These are phyloP conservation scores for Tympanopsis confertula DNA, from an alignment of 2,329 filamentous ascomycete species.

Conservation along the genomic window DNA sequence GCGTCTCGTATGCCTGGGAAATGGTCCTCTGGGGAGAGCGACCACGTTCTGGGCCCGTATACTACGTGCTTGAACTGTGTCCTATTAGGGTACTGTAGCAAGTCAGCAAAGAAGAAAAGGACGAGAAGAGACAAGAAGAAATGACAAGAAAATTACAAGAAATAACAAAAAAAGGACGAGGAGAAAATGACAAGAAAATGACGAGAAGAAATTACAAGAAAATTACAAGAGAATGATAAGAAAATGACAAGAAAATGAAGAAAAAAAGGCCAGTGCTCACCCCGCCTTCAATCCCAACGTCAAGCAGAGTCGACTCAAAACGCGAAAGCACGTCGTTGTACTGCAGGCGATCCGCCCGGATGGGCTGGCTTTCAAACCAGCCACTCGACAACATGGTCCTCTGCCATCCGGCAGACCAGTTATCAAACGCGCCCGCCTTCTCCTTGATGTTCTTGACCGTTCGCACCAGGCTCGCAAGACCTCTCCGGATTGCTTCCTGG, in stretches of 20 bases:
- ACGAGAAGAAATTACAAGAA: constrained; percentile 3
- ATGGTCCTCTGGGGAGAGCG: constrained; percentile 50
- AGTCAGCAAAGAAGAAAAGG: background rate
- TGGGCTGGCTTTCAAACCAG: constrained; percentile 61
- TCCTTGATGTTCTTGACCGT: constrained; percentile 42
- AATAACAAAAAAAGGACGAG: background rate
- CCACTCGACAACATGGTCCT: constrained; percentile 56
- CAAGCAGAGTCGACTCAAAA: constrained; percentile 76
- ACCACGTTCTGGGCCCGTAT: constrained; percentile 73
- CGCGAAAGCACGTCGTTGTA: constrained; percentile 70
- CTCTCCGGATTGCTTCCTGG: constrained; percentile 46
- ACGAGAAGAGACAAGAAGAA: background rate
- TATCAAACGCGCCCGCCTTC: constrained; percentile 53
- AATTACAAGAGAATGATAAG: too few relatives aligned
- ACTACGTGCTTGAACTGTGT: constrained; percentile 90
- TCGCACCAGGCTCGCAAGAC: constrained; percentile 30
- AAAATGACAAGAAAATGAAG: background rate
- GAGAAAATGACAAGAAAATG: background rate
- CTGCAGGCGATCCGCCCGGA: constrained; percentile 56
- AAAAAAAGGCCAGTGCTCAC: constrained; percentile 43
- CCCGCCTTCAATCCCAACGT: constrained; percentile 59
- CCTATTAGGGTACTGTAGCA: constrained; percentile 60
- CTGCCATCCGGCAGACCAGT: constrained; percentile 72
- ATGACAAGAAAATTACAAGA: background rate
- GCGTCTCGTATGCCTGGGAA: constrained; percentile 82